These are phyloP conservation scores for Claviceps fusiformis DNA, from an alignment of 2,329 filamentous ascomycete genomes.

Conservation along the genomic window DNA sequence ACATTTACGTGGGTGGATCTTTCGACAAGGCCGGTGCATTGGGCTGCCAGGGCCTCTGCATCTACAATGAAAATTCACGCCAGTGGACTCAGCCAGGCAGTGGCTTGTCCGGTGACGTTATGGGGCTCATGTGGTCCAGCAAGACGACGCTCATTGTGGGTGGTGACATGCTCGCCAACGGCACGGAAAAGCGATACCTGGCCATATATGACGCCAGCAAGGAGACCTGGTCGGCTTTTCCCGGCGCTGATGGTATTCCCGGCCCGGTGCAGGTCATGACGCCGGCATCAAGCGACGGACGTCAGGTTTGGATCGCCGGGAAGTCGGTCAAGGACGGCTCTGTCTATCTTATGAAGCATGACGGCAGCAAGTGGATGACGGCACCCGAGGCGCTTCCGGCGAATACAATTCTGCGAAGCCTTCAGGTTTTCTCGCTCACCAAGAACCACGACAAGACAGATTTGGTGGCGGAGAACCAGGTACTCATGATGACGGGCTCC, in stretches of 20 bases:
- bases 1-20: slow-evolving; percentile 75
- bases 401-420: slow-evolving; percentile 57
- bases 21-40: slow-evolving; percentile 77
- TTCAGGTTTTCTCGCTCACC: slow-evolving; percentile 68
- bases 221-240: slow-evolving; percentile 51
- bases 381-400: slow-evolving; percentile 49
- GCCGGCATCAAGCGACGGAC: slow-evolving; percentile 56
- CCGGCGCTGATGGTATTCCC: slow-evolving; percentile 52
- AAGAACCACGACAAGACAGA: slow-evolving; percentile 50
- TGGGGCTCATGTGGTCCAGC: slow-evolving; percentile 62
- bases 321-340: slow-evolving; percentile 48
- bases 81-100: slow-evolving; percentile 74
- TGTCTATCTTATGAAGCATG: slow-evolving; percentile 69
- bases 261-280: slow-evolving; percentile 69
- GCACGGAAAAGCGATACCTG: slow-evolving; percentile 48
- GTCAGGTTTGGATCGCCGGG: slow-evolving; percentile 73
- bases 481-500: slow-evolving; percentile 73
- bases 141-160: slow-evolving; percentile 60
- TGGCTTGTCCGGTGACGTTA: slow-evolving; percentile 56
- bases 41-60: slow-evolving; percentile 69
- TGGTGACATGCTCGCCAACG: slow-evolving; percentile 59
- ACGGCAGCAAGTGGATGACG: slow-evolving; percentile 56
- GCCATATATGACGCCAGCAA: slow-evolving; percentile 58
- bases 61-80: slow-evolving; percentile 54
- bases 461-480: slow-evolving; percentile 52